These are phyloP conservation scores for Closterium sp. DNA, from an alignment of 139 green algal species.

Conservation along the genomic window DNA sequence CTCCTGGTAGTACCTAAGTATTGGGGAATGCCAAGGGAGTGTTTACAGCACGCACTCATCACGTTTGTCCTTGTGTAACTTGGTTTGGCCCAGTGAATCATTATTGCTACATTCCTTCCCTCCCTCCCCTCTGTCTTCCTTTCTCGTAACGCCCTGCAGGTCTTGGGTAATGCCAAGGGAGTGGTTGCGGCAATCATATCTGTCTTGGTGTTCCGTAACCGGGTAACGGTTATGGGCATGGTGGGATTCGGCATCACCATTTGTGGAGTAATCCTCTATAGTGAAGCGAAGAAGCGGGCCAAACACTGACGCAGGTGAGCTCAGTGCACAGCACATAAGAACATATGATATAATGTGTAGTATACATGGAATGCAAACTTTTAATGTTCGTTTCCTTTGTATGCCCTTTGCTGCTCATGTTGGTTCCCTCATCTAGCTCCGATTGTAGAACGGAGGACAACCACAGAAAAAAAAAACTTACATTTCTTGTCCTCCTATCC, in stretches of 20 bases:
- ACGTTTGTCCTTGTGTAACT: conserved; percentile 79
- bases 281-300: conserved; percentile 35
- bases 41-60: conserved; percentile 75
- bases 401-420: no score
- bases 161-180: conserved; percentile 91
- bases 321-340: neutral
- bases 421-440: no score
- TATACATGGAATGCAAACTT: conserved; percentile 71
- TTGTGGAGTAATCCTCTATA: conserved; percentile 72
- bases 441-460: no score
- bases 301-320: neutral
- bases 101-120: neutral
- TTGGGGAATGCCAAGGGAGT: conserved; percentile 92
- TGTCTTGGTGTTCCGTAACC: conserved; percentile 82
- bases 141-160: conserved; percentile 2
- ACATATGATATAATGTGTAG: conserved; percentile 77
- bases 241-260: conserved; percentile 84
- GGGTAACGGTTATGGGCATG: conserved; percentile 70
- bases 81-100: neutral
- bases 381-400: conserved; percentile 6
- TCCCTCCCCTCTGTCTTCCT: neutral
- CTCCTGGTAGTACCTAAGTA: neutral
- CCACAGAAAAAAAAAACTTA: no score
- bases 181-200: conserved; percentile 81
- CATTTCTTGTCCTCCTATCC: no score